Percentiles rank a stretch among this genome's conserved stretches.
These are phyloP conservation scores for Tylopilus vinaceipallidus DNA, from an alignment of 768 basidiomycete species.

Conservation along the genomic window DNA sequence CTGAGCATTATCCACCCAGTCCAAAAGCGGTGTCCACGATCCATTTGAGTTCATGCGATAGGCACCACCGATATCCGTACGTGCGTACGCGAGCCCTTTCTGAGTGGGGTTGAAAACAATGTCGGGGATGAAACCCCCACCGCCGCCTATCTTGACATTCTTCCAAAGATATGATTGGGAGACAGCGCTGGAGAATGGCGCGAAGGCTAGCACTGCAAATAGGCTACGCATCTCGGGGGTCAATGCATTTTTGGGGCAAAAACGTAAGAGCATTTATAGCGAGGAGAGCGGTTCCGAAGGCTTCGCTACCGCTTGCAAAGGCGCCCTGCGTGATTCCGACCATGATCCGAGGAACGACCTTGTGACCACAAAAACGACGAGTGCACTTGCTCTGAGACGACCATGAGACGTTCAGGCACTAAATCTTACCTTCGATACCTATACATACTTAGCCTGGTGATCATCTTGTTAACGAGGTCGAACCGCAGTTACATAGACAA, in stretches of 20 bases:
- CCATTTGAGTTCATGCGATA: conserved; percentile 61
- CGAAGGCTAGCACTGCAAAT: background rate
- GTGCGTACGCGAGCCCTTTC: conserved; percentile 62
- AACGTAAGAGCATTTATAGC: conserved; percentile 9
- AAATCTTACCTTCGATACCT: no score
- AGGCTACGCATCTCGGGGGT: background rate
- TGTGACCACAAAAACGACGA: no score
- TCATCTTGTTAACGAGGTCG: no score
- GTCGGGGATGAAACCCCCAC: conserved; percentile 47
- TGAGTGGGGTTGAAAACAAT: conserved; percentile 60
- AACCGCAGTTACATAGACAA: no score
- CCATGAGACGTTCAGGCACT: no score
- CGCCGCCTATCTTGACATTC: conserved; percentile 52
- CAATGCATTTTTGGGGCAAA: background rate
- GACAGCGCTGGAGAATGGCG: background rate
- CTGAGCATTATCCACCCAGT: conserved; percentile 45
- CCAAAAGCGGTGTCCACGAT: conserved; percentile 61
- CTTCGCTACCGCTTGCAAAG: conserved; percentile 10
- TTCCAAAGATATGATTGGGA: conserved; percentile 55
- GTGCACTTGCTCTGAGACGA: no score
- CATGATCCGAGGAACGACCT: background rate
- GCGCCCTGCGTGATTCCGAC: background rate
- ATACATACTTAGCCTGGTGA: no score
- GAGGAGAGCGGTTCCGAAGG: conserved; percentile 24
- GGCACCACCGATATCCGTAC: conserved; percentile 66